A percentile compares a stretch with the other conserved stretches of the same genome.
Evolutionary conservation across 1,139 yeast genomes (phyloP).

Genomic region (Yamadazyma membranifaciens): DNA sequence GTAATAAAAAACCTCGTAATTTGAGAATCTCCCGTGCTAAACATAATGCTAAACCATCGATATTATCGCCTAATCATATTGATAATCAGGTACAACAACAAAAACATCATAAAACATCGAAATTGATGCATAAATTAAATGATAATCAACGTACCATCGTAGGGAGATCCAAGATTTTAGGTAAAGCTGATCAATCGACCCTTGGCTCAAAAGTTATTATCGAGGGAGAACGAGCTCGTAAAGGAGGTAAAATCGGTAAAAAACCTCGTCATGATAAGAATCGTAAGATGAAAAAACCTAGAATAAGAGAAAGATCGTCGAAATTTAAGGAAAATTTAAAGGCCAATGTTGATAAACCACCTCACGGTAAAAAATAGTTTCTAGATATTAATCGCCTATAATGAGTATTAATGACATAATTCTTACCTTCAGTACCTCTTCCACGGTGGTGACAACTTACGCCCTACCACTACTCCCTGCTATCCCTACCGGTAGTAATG

Average conservation of each 20-base stretch:
- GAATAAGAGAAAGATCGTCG: slow-evolving; percentile 65
- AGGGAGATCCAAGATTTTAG: slow-evolving; percentile 78
- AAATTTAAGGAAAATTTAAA: slow-evolving; percentile 17
- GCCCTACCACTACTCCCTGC: too few species aligned
- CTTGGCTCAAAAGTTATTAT: slow-evolving; percentile 37
- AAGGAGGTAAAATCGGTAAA: slow-evolving; percentile 47
- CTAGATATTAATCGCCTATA: not conserved
- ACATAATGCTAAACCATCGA: slow-evolving; percentile 47
- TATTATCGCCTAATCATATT: slow-evolving; percentile 45
- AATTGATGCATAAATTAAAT: slow-evolving; percentile 29
- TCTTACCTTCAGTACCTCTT: not conserved
- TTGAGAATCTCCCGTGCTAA: slow-evolving; percentile 81
- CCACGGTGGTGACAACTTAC: too few species aligned
- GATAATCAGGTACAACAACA: slow-evolving; percentile 32
- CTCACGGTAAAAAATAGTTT: not conserved
- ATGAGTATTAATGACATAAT: not conserved
- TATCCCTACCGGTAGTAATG: too few species aligned
- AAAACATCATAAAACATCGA: slow-evolving; percentile 18
- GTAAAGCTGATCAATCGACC: slow-evolving; percentile 75
- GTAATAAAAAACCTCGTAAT: slow-evolving; percentile 44
- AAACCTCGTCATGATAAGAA: slow-evolving; percentile 30
- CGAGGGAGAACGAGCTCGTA: slow-evolving; percentile 64
- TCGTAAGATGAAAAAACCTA: slow-evolving; percentile 49
- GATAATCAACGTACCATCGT: slow-evolving; percentile 72
- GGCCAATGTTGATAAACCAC: not conserved